Evolutionary conservation across 2,329 filamentous ascomycete genomes (phyloP), one percentile per base, ranked within the genome.

Genomic region (Aspergillus costaricaensis): DNA sequence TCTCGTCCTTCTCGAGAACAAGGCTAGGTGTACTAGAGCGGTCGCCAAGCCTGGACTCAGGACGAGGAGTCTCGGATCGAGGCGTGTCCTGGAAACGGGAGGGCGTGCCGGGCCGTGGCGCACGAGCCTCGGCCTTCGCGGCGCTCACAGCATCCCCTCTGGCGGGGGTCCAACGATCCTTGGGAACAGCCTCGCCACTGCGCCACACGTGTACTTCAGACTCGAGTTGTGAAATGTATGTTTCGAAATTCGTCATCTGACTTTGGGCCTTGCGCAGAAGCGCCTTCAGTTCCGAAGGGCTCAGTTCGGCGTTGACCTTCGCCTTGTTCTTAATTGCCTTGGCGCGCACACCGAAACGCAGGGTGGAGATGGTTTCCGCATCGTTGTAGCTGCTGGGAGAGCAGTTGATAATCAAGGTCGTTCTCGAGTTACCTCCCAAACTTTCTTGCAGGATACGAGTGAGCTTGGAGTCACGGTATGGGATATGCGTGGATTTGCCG

Each of bases 251-350:
- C 21, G 91, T 91, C 67, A 95, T 89, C 75, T 97, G 93, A 55
- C 86, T 87, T 77, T 96, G 93, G 14, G 92, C 92, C 79, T 96
- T 96, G 80, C 91, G 93, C 74, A 99, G 87, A 72, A 97, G 85
- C 53, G 88, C 85, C 80, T 98, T 99, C 82, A 99, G 87, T 78
- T 99, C 95, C 12, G 92, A 88, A 49, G 95, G 95, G 72, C 94
- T 98, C 70, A 99, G 86, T 78, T 99, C 95, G 49, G 94, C 93
- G 75, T 99, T 99, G 85, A 99, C 90, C 89, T 98, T 99, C 78
- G 95, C 95, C 85, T 98, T 98, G 83, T 98, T 98, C 89, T 98
- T 97, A 82, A 99, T 99, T 0, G 92, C 91, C 83, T 99, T 99
- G 60, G 95, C 95, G 75, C 95, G 85, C 79, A 95, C 96, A 82